A percentile compares a stretch with the other conserved stretches of the same genome.
These are phyloP conservation scores for Strigomonas oncopelti DNA, from an alignment of 208 protist species.

Conservation along the genomic window DNA sequence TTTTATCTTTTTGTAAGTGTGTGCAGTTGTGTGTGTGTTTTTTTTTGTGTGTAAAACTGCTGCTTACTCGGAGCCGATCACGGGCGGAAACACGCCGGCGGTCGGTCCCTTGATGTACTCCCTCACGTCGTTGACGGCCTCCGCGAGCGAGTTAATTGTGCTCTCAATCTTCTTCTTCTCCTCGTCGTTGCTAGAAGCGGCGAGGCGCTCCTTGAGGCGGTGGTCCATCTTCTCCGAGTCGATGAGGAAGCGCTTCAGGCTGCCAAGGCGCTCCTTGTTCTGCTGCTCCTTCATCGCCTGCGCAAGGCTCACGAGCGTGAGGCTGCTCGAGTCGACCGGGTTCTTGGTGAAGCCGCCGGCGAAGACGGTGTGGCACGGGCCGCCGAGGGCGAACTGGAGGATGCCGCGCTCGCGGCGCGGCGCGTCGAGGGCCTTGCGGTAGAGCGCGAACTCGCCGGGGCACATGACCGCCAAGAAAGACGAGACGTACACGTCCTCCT, in stretches of 20 bases:
- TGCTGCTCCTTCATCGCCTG: constrained; percentile 17
- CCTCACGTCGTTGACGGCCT: constrained; percentile 26
- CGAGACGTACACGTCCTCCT: constrained; percentile 42
- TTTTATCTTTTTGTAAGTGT: no score
- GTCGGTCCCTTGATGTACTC: constrained; percentile 12
- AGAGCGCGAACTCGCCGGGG: constrained; percentile 24
- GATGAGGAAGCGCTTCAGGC: constrained; percentile 28
- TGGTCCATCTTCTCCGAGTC: constrained; percentile 20
- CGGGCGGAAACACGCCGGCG: neutral
- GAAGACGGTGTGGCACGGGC: constrained; percentile 23
- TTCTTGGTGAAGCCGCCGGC: constrained; percentile 19
- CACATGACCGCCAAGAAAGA: constrained; percentile 32
- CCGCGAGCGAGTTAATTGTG: neutral
- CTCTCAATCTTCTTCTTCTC: constrained; percentile 23
- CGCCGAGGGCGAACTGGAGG: constrained; percentile 21
- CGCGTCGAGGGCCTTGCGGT: constrained; percentile 13
- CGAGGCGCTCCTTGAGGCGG: constrained; percentile 18
- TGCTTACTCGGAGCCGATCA: neutral
- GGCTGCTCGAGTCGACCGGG: constrained; percentile 31
- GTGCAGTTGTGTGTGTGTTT: no score
- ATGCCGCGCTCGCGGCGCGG: constrained; percentile 17
- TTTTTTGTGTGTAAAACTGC: no score
- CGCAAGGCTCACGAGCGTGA: constrained; percentile 22
- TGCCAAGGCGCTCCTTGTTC: constrained; percentile 26
- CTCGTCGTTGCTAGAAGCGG: constrained; percentile 19